These are phyloP conservation scores for Pythium periplocum DNA, from an alignment of 352 stramenopile genomes.

Conservation along the genomic window DNA sequence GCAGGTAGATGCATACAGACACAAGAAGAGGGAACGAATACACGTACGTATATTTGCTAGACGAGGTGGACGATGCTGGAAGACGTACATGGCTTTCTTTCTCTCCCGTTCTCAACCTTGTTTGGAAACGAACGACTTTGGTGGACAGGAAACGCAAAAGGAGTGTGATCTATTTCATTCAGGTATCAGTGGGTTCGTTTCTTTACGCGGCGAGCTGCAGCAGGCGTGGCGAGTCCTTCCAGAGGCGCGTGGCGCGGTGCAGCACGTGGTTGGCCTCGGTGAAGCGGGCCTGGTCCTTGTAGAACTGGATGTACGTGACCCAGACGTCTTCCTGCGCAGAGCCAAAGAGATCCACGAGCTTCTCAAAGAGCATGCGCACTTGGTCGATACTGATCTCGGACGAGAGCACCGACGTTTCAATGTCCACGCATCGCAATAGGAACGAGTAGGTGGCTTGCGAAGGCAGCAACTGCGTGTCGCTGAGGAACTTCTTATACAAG, in stretches of 20 bases:
- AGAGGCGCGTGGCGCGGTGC: constrained; percentile 59
- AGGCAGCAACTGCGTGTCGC: constrained; percentile 59
- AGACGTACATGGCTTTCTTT: no score
- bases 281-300: constrained; percentile 26
- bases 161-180: no score
- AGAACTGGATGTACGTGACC: constrained; percentile 72
- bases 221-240: constrained; percentile 51
- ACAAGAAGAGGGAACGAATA: constrained; percentile 1
- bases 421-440: constrained; percentile 59
- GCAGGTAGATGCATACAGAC: not conserved
- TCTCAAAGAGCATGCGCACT: constrained; percentile 73
- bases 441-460: constrained; percentile 56
- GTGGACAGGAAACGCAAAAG: no score
- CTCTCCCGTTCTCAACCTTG: no score
- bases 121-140: no score
- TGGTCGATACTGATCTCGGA: constrained; percentile 27
- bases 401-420: constrained; percentile 45
- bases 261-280: constrained; percentile 64
- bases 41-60: not conserved
- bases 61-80: no score
- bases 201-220: constrained; percentile 32
- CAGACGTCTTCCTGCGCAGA: constrained; percentile 51
- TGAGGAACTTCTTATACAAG: constrained; percentile 67
- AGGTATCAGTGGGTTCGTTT: no score
- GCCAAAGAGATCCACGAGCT: constrained; percentile 78